Base-by-base conservation (phyloP, 257 asterid species). In the Nemophila menziesii region DNA sequence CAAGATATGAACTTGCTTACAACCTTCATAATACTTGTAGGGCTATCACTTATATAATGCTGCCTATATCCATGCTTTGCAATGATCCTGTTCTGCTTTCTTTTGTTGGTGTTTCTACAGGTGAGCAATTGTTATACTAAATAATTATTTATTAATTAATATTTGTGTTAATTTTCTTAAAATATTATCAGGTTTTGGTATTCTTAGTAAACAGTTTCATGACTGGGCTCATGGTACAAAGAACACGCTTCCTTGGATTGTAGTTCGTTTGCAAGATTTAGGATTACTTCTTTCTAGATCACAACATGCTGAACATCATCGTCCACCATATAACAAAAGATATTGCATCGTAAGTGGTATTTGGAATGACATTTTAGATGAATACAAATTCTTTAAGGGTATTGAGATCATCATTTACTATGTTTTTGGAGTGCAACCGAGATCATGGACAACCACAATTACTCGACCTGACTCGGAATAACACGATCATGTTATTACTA, bases 321-420 rank as follows among this genome's bases (percentile, higher is more conserved):
- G 81, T 1, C 38, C 74, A 9, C 94, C 97, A 16, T 77, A 72
- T 9, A 69, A 80, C 75, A 75, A 54, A 59, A 78, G 75, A 58
- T 80, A 83, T 70, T 87, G 93, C 66, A 83, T 80, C 9, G 92
- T 87, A 23, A 87, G 97, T 42, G 97, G 95, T 11, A 40, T 58
- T 2, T 80, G 94, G 95, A 80, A 80, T 22, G 49, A 54, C 45
- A 1, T 57, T 5, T 16, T 83, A 80, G 92, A 83, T 40, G 44
- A 45, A 4, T 36, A 43, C 5, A 75, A 54, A 52, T 56, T 77
- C 1, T 82, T 86, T 51, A 78, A 72, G 57, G 67, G 66, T 11
- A 20, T 82, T 60, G 97, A 86, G 36, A 66, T 77, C 82, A 49
- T 63, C 43, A 21, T 82, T n/a, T 79, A 68, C 66, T 72, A 70